Conservation (phyloP, 2,329 filamentous ascomycete genomes). For the Clonostachys chloroleuca region DNA sequence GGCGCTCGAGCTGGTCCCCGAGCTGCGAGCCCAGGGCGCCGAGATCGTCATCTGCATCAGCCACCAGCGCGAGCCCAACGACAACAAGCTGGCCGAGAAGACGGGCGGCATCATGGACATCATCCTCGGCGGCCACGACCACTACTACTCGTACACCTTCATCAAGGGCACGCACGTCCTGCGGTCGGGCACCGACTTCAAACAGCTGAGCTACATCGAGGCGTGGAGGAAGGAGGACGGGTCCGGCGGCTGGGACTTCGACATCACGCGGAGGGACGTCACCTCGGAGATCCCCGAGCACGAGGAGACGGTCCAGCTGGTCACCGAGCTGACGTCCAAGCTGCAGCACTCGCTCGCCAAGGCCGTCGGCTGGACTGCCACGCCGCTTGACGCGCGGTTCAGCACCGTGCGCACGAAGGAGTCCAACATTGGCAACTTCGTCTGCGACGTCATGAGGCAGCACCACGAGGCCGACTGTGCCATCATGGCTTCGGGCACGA, state of each 20-base stretch:
- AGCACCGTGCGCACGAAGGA: constrained; percentile 73
- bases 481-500: constrained; percentile 81
- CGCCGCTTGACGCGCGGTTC: constrained; percentile 81
- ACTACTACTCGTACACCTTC: constrained; percentile 76
- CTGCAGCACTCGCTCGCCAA: constrained; percentile 76
- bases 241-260: constrained; percentile 65
- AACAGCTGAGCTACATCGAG: constrained; percentile 86
- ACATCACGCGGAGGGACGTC: constrained; percentile 71
- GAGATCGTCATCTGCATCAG: constrained; percentile 80
- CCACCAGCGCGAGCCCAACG: constrained; percentile 85
- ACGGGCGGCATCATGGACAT: constrained; percentile 75
- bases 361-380: constrained; percentile 77
- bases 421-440: constrained; percentile 85
- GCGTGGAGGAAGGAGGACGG: constrained; percentile 51
- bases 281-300: constrained; percentile 65
- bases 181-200: constrained; percentile 88
- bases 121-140: constrained; percentile 84
- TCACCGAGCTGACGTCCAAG: constrained; percentile 65
- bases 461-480: constrained; percentile 79
- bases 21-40: constrained; percentile 70
- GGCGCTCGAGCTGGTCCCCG: constrained; percentile 70
- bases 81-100: constrained; percentile 77
- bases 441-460: constrained; percentile 85
- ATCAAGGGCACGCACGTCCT: constrained; percentile 79
- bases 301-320: constrained; percentile 52